These are phyloP conservation scores for Fusarium verrucosum DNA, from an alignment of 2,329 filamentous ascomycete genomes.

Conservation along the genomic window DNA sequence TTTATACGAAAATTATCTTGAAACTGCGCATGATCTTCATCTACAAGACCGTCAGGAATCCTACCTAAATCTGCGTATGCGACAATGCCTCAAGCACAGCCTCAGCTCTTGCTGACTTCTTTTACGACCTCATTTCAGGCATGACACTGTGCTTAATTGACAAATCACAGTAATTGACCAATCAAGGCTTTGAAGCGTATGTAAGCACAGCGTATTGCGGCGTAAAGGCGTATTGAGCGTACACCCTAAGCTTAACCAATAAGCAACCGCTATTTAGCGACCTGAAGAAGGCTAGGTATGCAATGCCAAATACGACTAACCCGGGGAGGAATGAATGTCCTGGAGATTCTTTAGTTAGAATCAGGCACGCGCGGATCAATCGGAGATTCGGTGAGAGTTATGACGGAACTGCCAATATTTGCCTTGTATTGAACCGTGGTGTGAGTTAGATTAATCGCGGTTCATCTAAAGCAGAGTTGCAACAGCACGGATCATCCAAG, in stretches of 20 bases:
- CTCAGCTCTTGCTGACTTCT: not conserved
- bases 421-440: too few species aligned
- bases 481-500: too few species aligned
- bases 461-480: too few species aligned
- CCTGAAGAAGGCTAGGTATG: not conserved
- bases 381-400: not conserved
- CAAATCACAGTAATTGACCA: not conserved
- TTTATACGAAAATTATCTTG: not conserved
- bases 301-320: not conserved
- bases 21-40: too few species aligned
- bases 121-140: not conserved
- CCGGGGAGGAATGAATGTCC: not conserved
- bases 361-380: not conserved
- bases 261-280: not conserved
- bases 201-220: not conserved
- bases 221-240: not conserved
- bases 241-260: not conserved
- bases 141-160: not conserved
- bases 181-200: not conserved
- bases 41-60: accelerated
- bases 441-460: too few species aligned
- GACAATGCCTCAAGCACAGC: not conserved
- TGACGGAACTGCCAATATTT: too few species aligned
- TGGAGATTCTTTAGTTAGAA: not conserved
- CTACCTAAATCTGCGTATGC: not conserved